These are phyloP conservation scores for Zygotorulaspora florentina DNA, from an alignment of 805 yeast species.

Conservation along the genomic window DNA sequence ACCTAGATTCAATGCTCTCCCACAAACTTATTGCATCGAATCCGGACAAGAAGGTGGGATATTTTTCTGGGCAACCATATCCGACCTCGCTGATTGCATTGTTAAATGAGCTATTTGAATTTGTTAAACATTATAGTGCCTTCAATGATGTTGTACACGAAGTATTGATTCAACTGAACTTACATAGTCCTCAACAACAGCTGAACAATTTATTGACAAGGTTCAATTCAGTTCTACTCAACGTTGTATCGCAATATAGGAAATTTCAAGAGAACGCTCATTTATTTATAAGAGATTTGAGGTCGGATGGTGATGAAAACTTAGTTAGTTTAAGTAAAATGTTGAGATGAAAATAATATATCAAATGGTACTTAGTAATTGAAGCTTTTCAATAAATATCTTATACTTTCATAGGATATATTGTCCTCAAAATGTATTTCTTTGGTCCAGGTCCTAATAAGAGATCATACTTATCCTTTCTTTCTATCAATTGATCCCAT, in stretches of 20 bases:
- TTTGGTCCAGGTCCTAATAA: conserved; percentile 19
- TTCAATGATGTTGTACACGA: conserved; percentile 37
- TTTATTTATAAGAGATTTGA: conserved; percentile 48
- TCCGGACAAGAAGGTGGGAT: conserved; percentile 31
- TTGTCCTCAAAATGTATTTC: conserved; percentile 25
- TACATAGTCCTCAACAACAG: conserved; percentile 23
- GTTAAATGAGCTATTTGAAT: conserved; percentile 38
- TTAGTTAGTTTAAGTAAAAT: conserved; percentile 45
- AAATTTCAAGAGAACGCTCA: conserved; percentile 43
- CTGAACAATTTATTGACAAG: conserved; percentile 25
- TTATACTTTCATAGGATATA: conserved; percentile 26
- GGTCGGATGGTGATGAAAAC: conserved; percentile 47
- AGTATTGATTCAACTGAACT: conserved; percentile 31
- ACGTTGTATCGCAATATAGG: conserved; percentile 41
- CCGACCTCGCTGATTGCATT: conserved; percentile 41
- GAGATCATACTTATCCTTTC: conserved; percentile 16
- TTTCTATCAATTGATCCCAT: conserved; percentile 10
- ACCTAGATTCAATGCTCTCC: conserved; percentile 26
- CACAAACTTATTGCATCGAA: conserved; percentile 26
- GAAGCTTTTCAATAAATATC: not conserved
- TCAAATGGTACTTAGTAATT: not conserved
- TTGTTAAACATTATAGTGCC: conserved; percentile 38
- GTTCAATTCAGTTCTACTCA: conserved; percentile 39
- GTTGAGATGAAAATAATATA: conserved; percentile 18
- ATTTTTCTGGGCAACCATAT: conserved; percentile 38